phyloP scores from a whole-genome alignment of 305 asterid genomes.

The Fraxinus baroniana region DNA sequence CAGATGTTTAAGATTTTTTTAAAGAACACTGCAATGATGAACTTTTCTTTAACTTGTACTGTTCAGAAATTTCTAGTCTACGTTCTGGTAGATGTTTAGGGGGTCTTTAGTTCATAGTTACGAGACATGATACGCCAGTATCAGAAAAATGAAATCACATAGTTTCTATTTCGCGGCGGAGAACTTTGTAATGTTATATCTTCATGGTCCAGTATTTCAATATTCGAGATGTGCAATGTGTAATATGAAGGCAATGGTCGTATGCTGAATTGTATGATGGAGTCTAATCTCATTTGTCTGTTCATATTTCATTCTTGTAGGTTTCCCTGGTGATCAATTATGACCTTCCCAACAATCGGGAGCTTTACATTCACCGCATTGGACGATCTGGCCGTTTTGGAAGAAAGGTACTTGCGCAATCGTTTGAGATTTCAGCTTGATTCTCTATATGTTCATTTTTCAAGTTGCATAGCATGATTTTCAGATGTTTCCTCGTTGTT shows the following conservation, averaged over 20 bases:
- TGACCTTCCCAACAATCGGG: conserved; percentile 92
- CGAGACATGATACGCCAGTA: background rate
- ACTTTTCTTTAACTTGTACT: background rate
- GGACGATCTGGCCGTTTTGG: conserved; percentile 96
- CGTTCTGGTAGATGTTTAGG: background rate
- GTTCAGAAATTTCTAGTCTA: background rate
- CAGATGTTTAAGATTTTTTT: background rate
- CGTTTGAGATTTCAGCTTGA: background rate
- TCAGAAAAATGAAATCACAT: background rate
- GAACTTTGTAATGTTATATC: background rate
- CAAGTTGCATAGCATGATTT: background rate
- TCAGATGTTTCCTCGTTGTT: background rate
- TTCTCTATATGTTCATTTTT: background rate
- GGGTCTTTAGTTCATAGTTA: background rate
- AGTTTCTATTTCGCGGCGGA: background rate
- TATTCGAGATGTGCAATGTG: background rate
- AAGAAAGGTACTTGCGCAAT: conserved; percentile 55
- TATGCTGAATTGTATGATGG: conserved; percentile 16
- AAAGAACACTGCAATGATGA: background rate
- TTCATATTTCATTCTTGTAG: conserved; percentile 33
- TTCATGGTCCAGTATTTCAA: background rate
- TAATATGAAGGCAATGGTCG: background rate
- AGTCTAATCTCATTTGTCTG: background rate
- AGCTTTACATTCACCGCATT: conserved; percentile 88
- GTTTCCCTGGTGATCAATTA: conserved; percentile 91